A percentile compares a stretch with the other conserved stretches of the same genome.
These are phyloP conservation scores for Madurella fahalii DNA, from an alignment of 2,329 filamentous ascomycete species.

Conservation along the genomic window DNA sequence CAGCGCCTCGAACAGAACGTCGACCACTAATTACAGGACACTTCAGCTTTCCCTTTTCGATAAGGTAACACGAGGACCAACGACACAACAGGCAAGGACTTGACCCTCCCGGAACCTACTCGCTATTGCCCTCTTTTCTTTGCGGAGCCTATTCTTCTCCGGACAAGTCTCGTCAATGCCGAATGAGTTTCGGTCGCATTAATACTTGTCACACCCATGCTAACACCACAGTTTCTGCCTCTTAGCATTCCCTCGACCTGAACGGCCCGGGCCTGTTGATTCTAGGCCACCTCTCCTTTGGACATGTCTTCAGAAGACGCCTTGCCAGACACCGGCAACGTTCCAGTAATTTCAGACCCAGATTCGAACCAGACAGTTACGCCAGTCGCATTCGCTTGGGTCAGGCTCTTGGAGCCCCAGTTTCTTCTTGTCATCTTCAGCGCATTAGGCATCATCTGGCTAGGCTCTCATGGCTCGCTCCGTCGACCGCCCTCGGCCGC, in stretches of 20 bases:
- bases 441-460: conserved; percentile 77
- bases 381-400: conserved; percentile 8
- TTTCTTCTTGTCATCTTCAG: conserved; percentile 52
- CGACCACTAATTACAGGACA: no score
- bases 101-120: no score
- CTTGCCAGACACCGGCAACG: conserved; percentile 3
- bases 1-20: no score
- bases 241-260: not conserved
- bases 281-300: not conserved
- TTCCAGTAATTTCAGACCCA: conserved; percentile 2
- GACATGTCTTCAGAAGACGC: conserved; percentile 16
- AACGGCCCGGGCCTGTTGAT: not conserved
- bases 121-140: no score
- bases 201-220: no score
- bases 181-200: not conserved
- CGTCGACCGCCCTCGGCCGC: conserved; percentile 77
- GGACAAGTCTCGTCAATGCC: not conserved
- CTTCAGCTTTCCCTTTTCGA: no score
- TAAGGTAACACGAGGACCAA: no score
- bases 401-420: conserved; percentile 28
- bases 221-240: no score
- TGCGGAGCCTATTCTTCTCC: no score
- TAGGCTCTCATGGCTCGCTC: conserved; percentile 80
- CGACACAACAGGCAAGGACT: no score
- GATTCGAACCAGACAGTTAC: not conserved